Evolutionary conservation across 805 yeast genomes (phyloP).

Genomic region (Starmerella stigmatis): DNA sequence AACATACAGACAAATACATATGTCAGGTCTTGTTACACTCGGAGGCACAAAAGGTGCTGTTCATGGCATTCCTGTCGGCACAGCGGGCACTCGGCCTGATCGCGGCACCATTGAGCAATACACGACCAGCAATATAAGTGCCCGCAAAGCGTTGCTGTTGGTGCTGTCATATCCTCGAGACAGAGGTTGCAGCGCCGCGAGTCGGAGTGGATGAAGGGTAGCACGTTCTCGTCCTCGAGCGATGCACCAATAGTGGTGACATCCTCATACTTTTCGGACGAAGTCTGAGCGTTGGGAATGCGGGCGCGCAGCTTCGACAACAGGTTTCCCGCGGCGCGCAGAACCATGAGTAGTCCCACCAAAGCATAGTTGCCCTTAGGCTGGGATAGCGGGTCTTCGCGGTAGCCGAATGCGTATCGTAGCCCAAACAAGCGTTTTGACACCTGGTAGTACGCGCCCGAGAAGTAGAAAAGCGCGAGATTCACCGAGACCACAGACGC

Average conservation of each 20-base stretch:
- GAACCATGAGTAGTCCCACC: slow-evolving; percentile 40
- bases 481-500: slow-evolving; percentile 52
- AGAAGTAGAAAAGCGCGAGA: slow-evolving; percentile 70
- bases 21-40: too few species aligned
- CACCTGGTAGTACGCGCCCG: slow-evolving; percentile 69
- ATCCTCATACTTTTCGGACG: slow-evolving; percentile 10
- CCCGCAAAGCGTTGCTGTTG: slow-evolving; percentile 82
- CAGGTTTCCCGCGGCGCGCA: slow-evolving; percentile 25
- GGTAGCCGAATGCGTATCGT: slow-evolving; percentile 46
- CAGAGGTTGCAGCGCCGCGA: slow-evolving; percentile 80
- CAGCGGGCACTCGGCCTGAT: slow-evolving; percentile 80
- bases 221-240: slow-evolving; percentile 43
- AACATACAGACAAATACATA: too few species aligned
- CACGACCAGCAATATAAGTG: slow-evolving; percentile 92
- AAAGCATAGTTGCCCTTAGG: slow-evolving; percentile 49
- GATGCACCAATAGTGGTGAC: slow-evolving; percentile 33
- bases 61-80: slow-evolving; percentile 64
- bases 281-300: slow-evolving; percentile 17
- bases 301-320: slow-evolving; percentile 14
- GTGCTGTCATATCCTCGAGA: slow-evolving; percentile 65
- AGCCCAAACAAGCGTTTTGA: slow-evolving; percentile 70
- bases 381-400: slow-evolving; percentile 26
- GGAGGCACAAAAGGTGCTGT: slow-evolving; percentile 52
- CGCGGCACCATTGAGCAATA: slow-evolving; percentile 79
- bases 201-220: slow-evolving; percentile 59